phyloP scores from a whole-genome alignment of 140 eudicot species.

The Bidens hawaiensis region DNA sequence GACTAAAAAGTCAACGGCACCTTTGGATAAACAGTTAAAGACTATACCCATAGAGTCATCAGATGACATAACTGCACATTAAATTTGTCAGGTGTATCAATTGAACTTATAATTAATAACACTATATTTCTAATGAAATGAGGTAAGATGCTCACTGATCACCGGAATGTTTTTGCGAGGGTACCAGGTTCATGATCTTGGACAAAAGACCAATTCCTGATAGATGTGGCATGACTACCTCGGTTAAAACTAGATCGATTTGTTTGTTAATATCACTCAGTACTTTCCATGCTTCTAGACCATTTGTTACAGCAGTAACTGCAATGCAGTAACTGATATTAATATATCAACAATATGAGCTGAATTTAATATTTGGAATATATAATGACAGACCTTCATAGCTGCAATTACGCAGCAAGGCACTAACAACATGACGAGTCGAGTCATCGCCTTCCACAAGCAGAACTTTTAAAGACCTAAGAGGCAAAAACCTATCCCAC shows the following conservation, averaged over 20 bases:
- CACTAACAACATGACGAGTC: constrained; percentile 71
- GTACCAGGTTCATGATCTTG: constrained; percentile 52
- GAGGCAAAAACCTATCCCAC: constrained; percentile 68
- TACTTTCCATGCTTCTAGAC: constrained; percentile 71
- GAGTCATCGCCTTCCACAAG: constrained; percentile 70
- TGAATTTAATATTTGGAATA: neutral
- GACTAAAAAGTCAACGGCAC: constrained; percentile 81
- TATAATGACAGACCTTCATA: constrained; percentile 51
- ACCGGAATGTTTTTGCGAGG: constrained; percentile 60
- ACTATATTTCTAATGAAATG: neutral
- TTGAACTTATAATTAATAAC: constrained; percentile 13
- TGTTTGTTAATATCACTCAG: constrained; percentile 49
- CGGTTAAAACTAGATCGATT: constrained; percentile 66
- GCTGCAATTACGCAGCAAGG: constrained; percentile 70
- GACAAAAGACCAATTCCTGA: constrained; percentile 62
- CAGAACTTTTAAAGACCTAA: constrained; percentile 53
- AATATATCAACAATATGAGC: constrained; percentile 1
- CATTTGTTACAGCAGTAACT: constrained; percentile 64
- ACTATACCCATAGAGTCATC: constrained; percentile 83
- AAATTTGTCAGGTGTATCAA: constrained; percentile 35
- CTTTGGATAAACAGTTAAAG: constrained; percentile 77
- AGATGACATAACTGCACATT: constrained; percentile 79
- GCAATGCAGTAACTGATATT: constrained; percentile 25
- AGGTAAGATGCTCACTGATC: constrained; percentile 48
- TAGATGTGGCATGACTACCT: constrained; percentile 62